Evolutionary conservation across 345 rosid genomes (phyloP).

Genomic region (Citrus medica): DNA sequence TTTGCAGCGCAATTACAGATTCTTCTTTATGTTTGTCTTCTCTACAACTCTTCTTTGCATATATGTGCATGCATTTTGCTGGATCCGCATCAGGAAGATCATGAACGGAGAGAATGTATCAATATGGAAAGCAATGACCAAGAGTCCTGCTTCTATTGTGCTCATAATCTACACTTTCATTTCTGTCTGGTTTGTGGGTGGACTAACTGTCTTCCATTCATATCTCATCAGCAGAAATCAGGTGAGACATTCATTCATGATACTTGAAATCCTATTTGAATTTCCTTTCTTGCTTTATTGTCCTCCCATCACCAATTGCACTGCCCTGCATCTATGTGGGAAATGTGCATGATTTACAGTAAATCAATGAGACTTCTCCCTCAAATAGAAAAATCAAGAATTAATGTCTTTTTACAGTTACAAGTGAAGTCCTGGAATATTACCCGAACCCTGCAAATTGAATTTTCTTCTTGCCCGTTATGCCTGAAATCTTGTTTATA

Average conservation of each 20-base stretch:
- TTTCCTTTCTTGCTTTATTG: constrained; percentile 1
- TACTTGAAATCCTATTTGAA: neutral
- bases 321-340: neutral
- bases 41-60: constrained; percentile 76
- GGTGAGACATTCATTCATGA: constrained; percentile 33
- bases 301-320: neutral
- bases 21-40: constrained; percentile 88
- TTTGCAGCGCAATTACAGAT: constrained; percentile 93
- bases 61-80: constrained; percentile 82
- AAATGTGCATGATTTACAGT: neutral
- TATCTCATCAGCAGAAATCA: constrained; percentile 91
- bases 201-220: constrained; percentile 73
- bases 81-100: constrained; percentile 72
- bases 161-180: constrained; percentile 71
- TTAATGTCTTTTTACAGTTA: neutral
- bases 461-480: constrained; percentile 2
- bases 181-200: constrained; percentile 92
- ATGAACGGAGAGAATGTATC: constrained; percentile 55
- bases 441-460: too few relatives aligned
- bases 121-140: constrained; percentile 78
- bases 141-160: constrained; percentile 85
- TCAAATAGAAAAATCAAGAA: neutral
- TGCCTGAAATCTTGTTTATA: neutral
- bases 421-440: neutral
- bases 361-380: neutral